A percentile compares a stretch with the other conserved stretches of the same genome.
These are phyloP conservation scores for Phylloporus rhodoxanthus DNA, from an alignment of 768 basidiomycete genomes.

Conservation along the genomic window DNA sequence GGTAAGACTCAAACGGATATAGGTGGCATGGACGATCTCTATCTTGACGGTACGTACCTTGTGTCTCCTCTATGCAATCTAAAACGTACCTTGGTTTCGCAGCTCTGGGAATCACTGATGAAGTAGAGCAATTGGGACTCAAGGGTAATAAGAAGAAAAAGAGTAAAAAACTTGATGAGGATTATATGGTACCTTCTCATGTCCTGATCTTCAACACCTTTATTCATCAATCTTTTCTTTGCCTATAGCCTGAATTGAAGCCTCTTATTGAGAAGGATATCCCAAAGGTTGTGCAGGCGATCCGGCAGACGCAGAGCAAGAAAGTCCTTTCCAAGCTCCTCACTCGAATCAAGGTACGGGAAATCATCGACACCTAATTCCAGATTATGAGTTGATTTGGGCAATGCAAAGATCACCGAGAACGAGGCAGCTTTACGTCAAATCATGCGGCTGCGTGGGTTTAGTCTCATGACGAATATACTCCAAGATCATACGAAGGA, in stretches of 20 bases:
- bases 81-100: background rate
- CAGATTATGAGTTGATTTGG: background rate
- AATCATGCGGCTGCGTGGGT: constrained; percentile 88
- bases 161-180: constrained; percentile 89
- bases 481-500: constrained; percentile 73
- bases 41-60: constrained; percentile 67
- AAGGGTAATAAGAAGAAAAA: constrained; percentile 89
- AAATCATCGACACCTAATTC: background rate
- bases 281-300: constrained; percentile 86
- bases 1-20: constrained; percentile 98
- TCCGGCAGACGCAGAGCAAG: constrained; percentile 80
- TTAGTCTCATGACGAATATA: constrained; percentile 86
- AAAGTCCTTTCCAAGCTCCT: constrained; percentile 80
- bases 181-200: constrained; percentile 62
- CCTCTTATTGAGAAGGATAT: constrained; percentile 74
- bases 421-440: constrained; percentile 73
- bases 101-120: constrained; percentile 94
- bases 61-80: background rate
- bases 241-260: constrained; percentile 63
- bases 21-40: constrained; percentile 89
- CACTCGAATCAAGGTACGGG: constrained; percentile 72
- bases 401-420: constrained; percentile 63
- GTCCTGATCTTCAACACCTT: background rate
- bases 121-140: constrained; percentile 73
- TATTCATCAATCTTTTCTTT: background rate